Evolutionary conservation across 345 rosid species (phyloP).

Genomic region (Heritiera littoralis): DNA sequence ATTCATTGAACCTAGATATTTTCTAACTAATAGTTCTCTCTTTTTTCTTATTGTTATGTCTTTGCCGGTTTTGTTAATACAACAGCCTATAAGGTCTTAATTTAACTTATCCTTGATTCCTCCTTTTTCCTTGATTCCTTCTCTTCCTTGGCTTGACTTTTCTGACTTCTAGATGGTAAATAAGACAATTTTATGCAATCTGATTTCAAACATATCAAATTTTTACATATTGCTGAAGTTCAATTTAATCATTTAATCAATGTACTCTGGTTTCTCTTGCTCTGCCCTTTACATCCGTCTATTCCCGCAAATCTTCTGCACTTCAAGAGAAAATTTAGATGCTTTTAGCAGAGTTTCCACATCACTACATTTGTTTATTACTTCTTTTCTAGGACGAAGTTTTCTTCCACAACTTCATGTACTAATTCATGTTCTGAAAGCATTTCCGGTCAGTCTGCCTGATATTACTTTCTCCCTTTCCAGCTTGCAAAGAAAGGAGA

Average conservation of each 20-base stretch:
- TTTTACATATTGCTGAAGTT: constrained; percentile 8
- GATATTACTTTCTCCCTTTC: constrained; percentile 10
- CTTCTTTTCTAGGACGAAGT: neutral
- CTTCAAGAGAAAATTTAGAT: neutral
- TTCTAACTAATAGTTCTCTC: neutral
- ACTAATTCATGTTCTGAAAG: neutral
- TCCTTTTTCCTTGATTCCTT: neutral
- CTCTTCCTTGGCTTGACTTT: neutral
- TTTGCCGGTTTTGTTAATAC: neutral
- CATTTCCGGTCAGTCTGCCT: constrained; percentile 9
- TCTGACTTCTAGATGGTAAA: neutral
- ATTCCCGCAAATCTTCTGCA: neutral
- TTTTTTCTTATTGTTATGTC: neutral
- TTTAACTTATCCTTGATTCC: neutral
- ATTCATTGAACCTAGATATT: neutral
- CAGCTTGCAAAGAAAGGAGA: constrained; percentile 98
- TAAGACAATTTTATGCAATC: neutral
- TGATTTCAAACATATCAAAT: neutral
- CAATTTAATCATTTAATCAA: neutral
- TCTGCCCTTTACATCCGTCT: neutral
- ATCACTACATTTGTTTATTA: neutral
- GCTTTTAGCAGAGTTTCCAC: neutral
- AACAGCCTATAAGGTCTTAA: neutral
- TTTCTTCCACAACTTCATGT: neutral
- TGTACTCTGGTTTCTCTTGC: neutral